A percentile compares a stretch with the other conserved stretches of the same genome.
Conservation (phyloP, 805 yeast genomes). For the Helenozyma baotianmanensis region DNA sequence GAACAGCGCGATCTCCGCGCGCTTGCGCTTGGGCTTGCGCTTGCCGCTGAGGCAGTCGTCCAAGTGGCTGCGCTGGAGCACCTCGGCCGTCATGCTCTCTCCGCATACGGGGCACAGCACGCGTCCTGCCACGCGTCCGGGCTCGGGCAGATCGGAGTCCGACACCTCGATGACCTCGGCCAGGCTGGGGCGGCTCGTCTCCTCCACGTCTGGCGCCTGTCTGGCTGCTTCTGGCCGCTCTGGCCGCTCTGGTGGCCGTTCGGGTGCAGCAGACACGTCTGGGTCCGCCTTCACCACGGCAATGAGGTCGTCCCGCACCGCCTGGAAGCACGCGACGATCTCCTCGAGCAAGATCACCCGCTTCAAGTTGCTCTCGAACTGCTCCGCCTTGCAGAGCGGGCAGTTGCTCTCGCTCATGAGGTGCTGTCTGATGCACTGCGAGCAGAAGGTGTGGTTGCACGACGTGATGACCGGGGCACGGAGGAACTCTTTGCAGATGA, state of each 20-base stretch:
- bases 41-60: conserved; percentile 52
- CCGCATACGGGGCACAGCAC: conserved; percentile 70
- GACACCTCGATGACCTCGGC: conserved; percentile 13
- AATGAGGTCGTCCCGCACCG: conserved; percentile 12
- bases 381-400: conserved; percentile 72
- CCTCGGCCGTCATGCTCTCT: conserved; percentile 47
- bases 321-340: conserved; percentile 48
- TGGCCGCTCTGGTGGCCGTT: background rate
- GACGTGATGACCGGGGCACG: conserved; percentile 77
- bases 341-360: conserved; percentile 72
- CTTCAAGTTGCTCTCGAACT: conserved; percentile 64
- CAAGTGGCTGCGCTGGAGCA: conserved; percentile 56
- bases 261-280: background rate
- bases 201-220: conserved; percentile 7
- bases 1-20: conserved; percentile 27
- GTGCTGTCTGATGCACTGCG: conserved; percentile 75
- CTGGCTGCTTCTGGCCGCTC: background rate
- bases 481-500: conserved; percentile 80
- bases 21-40: conserved; percentile 10
- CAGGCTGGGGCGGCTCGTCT: background rate
- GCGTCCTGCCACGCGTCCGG: conserved; percentile 11
- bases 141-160: conserved; percentile 5
- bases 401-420: conserved; percentile 58
- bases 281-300: conserved; percentile 1
- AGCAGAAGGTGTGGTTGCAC: conserved; percentile 88